These are phyloP conservation scores for Phytophthora kernoviae DNA, from an alignment of 352 stramenopile genomes.

Conservation along the genomic window DNA sequence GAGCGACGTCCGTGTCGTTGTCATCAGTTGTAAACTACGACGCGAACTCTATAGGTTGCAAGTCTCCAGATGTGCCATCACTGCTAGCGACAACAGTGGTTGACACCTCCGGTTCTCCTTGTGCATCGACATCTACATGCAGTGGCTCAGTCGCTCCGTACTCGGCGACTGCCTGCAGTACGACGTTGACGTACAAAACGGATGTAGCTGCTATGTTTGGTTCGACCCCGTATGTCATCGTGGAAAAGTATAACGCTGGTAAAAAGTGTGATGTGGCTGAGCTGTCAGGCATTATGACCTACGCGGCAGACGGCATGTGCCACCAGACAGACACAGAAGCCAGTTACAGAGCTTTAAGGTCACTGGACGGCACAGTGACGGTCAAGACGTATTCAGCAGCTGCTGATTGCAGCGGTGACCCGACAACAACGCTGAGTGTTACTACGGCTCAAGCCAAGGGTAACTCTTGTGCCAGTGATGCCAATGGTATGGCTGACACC, in stretches of 20 bases:
- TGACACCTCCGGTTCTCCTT: not conserved
- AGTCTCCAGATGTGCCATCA: not conserved
- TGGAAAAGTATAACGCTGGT: conserved; percentile 12
- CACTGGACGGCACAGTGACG: not conserved
- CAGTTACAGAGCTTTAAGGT: conserved; percentile 6
- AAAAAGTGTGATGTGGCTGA: not conserved
- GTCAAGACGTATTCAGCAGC: not conserved
- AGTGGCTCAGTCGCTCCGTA: conserved; percentile 1
- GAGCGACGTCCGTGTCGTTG: too few species aligned
- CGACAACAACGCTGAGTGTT: not conserved
- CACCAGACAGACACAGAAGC: conserved; percentile 1
- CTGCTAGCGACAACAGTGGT: not conserved
- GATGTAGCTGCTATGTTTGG: conserved; percentile 6
- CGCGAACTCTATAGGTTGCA: not conserved
- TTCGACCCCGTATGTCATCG: conserved; percentile 9
- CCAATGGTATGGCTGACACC: not conserved
- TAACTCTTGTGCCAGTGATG: conserved; percentile 3
- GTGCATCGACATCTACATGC: conserved; percentile 1
- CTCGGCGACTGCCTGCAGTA: not conserved
- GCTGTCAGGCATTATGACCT: conserved; percentile 9
- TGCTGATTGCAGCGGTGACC: not conserved
- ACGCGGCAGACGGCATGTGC: conserved; percentile 11
- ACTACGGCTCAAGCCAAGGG: not conserved
- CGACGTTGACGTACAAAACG: conserved; percentile 1
- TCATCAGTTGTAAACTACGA: too few species aligned